Evolutionary conservation across 164 flowering plant species (phyloP).

Genomic region (Aristolochia fimbriata): DNA sequence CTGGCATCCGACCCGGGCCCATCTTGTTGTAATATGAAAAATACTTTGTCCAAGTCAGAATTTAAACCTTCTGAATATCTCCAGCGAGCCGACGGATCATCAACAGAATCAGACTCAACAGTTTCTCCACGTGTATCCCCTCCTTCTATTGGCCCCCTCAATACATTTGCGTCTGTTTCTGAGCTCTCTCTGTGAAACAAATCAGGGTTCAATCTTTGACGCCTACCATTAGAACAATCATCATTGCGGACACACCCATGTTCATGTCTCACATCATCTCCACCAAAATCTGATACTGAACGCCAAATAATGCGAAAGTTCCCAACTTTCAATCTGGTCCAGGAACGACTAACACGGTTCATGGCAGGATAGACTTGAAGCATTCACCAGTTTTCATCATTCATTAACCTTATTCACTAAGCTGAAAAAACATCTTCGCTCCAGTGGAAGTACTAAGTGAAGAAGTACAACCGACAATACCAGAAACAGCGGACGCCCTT

Average conservation of each 20-base stretch:
- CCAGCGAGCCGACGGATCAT: conserved; percentile 11
- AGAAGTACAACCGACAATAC: too few relatives aligned
- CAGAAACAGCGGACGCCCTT: too few relatives aligned
- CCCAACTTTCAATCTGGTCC: neutral
- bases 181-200: neutral
- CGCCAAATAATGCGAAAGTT: conserved; percentile 3
- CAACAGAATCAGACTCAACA: neutral
- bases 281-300: conserved; percentile 6
- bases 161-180: neutral
- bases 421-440: too few relatives aligned
- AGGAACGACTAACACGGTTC: neutral
- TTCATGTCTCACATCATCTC: neutral
- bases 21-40: conserved; percentile 54
- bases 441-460: too few relatives aligned
- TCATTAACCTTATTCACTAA: too few relatives aligned
- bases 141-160: neutral
- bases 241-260: neutral
- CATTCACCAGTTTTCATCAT: too few relatives aligned
- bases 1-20: conserved; percentile 64
- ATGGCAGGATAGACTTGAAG: neutral
- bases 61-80: conserved; percentile 19
- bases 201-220: conserved; percentile 9
- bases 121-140: conserved; percentile 6
- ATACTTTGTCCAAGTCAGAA: conserved; percentile 34
- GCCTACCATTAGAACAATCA: conserved; percentile 1